Evolutionary conservation across 2,329 filamentous ascomycete genomes (phyloP).

Genomic region (Herpotrichia juniperi): DNA sequence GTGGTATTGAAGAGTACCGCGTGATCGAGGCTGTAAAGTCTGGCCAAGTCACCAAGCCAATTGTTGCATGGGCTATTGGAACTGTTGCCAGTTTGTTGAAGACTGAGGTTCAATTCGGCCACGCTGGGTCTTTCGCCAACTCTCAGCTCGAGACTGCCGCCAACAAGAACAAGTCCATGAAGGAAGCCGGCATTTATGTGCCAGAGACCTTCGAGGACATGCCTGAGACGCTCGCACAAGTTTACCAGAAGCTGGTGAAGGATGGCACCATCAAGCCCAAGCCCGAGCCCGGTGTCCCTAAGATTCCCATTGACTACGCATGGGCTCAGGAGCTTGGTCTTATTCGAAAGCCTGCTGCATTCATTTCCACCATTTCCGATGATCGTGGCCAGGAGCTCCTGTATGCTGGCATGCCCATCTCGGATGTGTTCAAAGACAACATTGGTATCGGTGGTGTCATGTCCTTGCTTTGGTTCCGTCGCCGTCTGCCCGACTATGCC

Average conservation of each 20-base stretch:
- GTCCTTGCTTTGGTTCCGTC: constrained; percentile 99
- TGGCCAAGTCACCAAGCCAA: constrained; percentile 94
- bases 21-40: constrained; percentile 98
- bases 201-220: constrained; percentile 97
- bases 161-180: constrained; percentile 97
- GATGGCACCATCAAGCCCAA: constrained; percentile 84
- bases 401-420: constrained; percentile 99
- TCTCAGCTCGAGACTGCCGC: constrained; percentile 97
- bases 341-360: constrained; percentile 98
- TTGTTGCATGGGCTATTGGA: constrained; percentile 98
- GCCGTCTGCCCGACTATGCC: constrained; percentile 91
- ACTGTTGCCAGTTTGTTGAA: constrained; percentile 99
- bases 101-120: constrained; percentile 99
- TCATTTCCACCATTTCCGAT: constrained; percentile 99
- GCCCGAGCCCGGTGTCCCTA: constrained; percentile 89
- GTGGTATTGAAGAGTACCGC: constrained; percentile 99
- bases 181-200: constrained; percentile 90
- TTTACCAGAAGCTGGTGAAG: constrained; percentile 89
- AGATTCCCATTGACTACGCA: constrained; percentile 99
- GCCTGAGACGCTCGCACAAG: constrained; percentile 73
- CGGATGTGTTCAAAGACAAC: constrained; percentile 98
- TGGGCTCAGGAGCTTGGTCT: constrained; percentile 99
- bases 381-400: constrained; percentile 99
- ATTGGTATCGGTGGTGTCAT: constrained; percentile 99
- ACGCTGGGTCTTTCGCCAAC: constrained; percentile 98